Evolutionary conservation across 1,284 basidiomycete species (phyloP).

Genomic region (Flammula alnicola): DNA sequence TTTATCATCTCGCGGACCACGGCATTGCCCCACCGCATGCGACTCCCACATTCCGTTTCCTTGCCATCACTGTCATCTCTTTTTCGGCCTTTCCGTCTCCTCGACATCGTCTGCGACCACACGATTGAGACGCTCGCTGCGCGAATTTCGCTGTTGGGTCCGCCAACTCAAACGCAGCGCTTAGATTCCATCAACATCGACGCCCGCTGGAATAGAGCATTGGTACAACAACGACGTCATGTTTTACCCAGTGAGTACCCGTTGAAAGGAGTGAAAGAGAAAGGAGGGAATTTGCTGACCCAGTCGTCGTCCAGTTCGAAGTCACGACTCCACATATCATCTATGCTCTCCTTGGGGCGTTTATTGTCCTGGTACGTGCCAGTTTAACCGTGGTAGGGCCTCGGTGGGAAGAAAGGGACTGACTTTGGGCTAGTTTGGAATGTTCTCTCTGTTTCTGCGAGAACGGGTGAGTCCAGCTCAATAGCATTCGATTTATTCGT

Average conservation of each 20-base stretch:
- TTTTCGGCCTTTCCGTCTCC: background rate
- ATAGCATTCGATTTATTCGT: no score
- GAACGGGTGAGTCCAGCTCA: constrained; percentile 73
- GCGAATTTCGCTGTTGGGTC: constrained; percentile 23
- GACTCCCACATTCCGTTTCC: constrained; percentile 1
- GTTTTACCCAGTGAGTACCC: constrained; percentile 12
- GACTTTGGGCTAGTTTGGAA: constrained; percentile 71
- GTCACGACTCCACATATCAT: constrained; percentile 73
- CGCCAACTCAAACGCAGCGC: constrained; percentile 10
- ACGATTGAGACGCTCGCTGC: constrained; percentile 6
- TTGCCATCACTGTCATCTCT: constrained; percentile 8
- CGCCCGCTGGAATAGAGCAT: constrained; percentile 3
- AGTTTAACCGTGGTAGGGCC: background rate
- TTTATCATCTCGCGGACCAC: background rate
- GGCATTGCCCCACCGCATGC: no score
- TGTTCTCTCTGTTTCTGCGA: constrained; percentile 93
- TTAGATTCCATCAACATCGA: constrained; percentile 11
- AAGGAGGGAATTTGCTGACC: background rate
- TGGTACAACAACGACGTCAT: constrained; percentile 14
- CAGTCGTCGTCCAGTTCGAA: constrained; percentile 57
- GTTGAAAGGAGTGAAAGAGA: background rate
- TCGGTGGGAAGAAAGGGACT: background rate
- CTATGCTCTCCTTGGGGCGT: constrained; percentile 86
- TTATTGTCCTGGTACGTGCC: constrained; percentile 71
- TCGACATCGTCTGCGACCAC: background rate